Evolutionary conservation across 164 flowering plant species (phyloP), one percentile per base, ranked within the genome.

Genomic region (Cinnamomum micranthum): DNA sequence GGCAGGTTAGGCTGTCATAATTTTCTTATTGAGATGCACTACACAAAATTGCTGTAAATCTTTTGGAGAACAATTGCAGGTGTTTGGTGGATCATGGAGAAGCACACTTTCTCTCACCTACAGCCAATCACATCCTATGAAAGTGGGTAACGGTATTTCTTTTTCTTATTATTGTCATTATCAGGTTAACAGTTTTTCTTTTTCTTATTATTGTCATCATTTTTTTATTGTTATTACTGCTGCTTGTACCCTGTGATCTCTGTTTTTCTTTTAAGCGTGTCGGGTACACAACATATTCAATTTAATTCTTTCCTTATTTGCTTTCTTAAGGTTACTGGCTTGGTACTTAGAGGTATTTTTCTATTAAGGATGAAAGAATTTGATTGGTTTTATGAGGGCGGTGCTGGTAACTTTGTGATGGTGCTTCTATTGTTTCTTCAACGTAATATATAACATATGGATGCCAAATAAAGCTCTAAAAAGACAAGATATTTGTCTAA

Each of bases 11-110:
- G 10, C 4, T 70, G 64, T 68, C 1, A 11, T 3, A 0, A 17
- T 35, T 52, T 60, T 31, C 71, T 65, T 28, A 28, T 55, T 63
- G 20, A 58, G 50, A 33, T 65, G 67, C 9, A 14, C 73, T 13
- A 28, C 28, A 5, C 24, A 50, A 31, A 31, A 64, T 35, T 3
- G 35, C 55, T 59, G 71, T 69, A 10, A 75, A 50, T 75, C 33
- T 51, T 65, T 71, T 31, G 51, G 62, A 52, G 52, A 28, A 71
- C 50, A 73, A 64, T 50, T 80, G 64, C 85, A 95, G 98, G 98
- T 95, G 2, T 96, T 96, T 89, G 99, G 99, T 82, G 99, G 99
- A 25, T 96, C 99, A 71, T 96, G 99, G 99, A 98, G 99, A 78
- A 96, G 98, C 86, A 93, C 99, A 10, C 86, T 96, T 74, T 82